A percentile compares a stretch with the other conserved stretches of the same genome.
These are phyloP conservation scores for Coccomyxa subellipsoidea DNA, from an alignment of 163 green algal genomes.

Conservation along the genomic window DNA sequence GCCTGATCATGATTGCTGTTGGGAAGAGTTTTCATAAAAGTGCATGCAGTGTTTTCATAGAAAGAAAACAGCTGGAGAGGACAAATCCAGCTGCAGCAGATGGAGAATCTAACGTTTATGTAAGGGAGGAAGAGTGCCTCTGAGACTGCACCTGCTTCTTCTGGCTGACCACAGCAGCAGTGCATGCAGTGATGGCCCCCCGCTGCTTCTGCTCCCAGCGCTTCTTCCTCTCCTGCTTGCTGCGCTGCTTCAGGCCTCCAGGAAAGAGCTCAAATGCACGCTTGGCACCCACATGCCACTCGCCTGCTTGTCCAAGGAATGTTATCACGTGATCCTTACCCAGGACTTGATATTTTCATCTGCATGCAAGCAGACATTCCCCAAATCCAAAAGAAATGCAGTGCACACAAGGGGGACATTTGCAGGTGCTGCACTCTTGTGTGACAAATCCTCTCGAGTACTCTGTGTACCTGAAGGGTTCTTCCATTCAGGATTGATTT, in stretches of 20 bases:
- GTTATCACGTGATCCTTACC: no score
- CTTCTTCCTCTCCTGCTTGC: conserved; percentile 65
- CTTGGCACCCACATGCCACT: conserved; percentile 83
- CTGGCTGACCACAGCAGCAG: neutral
- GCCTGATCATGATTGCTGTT: no score
- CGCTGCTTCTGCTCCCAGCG: conserved; percentile 70
- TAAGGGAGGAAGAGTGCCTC: neutral
- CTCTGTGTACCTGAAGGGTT: conserved; percentile 67
- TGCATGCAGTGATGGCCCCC: conserved; percentile 30
- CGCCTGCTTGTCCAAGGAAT: conserved; percentile 35
- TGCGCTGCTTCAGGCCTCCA: conserved; percentile 37
- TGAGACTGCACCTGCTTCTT: neutral
- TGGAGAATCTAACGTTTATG: no score
- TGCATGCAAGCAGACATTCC: no score
- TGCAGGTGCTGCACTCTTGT: no score
- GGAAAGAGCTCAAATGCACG: conserved; percentile 76
- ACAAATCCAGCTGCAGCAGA: neutral
- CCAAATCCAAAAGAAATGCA: no score
- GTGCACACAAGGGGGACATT: no score
- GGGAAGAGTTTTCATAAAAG: neutral
- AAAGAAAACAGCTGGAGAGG: neutral
- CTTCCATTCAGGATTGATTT: conserved; percentile 71
- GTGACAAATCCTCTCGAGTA: no score
- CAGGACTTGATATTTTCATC: no score
- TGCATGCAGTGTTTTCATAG: no score